A percentile compares a stretch with the other conserved stretches of the same genome.
Conservation (phyloP, 306 rosid genomes). For the Arachis stenosperma region DNA sequence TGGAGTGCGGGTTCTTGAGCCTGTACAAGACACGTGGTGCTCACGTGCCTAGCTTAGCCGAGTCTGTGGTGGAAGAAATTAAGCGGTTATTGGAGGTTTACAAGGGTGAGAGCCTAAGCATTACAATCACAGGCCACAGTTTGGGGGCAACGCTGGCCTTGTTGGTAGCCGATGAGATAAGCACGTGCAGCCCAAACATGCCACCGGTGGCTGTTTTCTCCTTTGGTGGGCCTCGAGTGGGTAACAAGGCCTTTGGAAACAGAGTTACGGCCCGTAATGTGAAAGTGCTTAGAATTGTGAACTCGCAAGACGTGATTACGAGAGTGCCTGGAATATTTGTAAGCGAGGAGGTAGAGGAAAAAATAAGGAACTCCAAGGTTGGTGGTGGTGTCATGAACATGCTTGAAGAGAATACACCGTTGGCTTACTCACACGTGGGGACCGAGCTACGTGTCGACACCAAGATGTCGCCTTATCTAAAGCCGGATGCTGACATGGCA, state of each 20-base stretch:
- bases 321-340: conserved; percentile 61
- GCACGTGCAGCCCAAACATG: conserved; percentile 39
- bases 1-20: conserved; percentile 83
- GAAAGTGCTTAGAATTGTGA: conserved; percentile 79
- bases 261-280: conserved; percentile 46
- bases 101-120: conserved; percentile 71
- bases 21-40: conserved; percentile 71
- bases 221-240: conserved; percentile 90
- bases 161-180: conserved; percentile 74
- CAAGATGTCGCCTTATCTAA: conserved; percentile 84
- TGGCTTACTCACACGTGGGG: conserved; percentile 85
- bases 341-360: conserved; percentile 58
- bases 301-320: conserved; percentile 83
- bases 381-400: conserved; percentile 49
- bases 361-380: conserved; percentile 40
- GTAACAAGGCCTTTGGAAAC: conserved; percentile 67
- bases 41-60: conserved; percentile 71
- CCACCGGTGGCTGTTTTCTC: conserved; percentile 85
- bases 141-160: conserved; percentile 85
- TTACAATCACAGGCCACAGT: conserved; percentile 87
- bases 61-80: conserved; percentile 71
- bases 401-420: conserved; percentile 56
- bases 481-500: conserved; percentile 84
- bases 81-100: conserved; percentile 56
- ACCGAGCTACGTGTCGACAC: conserved; percentile 74